Evolutionary conservation across 2,329 filamentous ascomycete genomes (phyloP).

Genomic region (Triangularia setosa): DNA sequence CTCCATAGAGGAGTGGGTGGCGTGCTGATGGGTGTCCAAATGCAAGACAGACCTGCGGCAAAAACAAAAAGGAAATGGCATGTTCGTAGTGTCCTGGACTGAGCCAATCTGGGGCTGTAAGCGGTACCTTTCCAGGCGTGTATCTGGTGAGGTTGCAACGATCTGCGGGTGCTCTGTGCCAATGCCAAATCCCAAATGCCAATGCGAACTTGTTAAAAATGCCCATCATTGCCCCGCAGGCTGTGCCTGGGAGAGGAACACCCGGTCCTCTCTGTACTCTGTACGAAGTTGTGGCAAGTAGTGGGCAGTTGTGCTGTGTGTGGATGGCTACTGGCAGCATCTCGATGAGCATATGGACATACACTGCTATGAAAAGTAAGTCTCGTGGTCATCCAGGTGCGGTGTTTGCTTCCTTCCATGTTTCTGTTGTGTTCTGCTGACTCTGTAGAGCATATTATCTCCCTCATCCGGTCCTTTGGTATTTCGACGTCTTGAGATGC

Average conservation of each 20-base stretch:
- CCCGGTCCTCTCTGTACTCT: background rate
- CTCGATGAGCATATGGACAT: background rate
- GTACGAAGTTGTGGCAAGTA: background rate
- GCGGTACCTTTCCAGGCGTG: slow-evolving; percentile 12
- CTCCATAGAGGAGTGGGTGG: background rate
- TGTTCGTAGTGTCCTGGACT: background rate
- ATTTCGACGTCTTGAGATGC: slow-evolving; percentile 14
- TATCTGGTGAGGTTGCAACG: slow-evolving; percentile 13
- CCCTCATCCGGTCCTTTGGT: slow-evolving; percentile 2
- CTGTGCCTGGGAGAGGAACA: slow-evolving; percentile 8
- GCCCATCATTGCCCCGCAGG: slow-evolving; percentile 14
- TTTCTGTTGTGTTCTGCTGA: background rate
- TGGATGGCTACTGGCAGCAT: background rate
- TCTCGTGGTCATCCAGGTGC: background rate
- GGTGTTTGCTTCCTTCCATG: background rate
- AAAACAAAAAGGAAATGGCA: slow-evolving; percentile 4
- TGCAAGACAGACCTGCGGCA: slow-evolving; percentile 4
- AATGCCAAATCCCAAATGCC: background rate
- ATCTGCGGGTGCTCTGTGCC: slow-evolving; percentile 16
- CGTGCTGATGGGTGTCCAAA: background rate
- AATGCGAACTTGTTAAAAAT: background rate
- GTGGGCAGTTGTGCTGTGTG: background rate
- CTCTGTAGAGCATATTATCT: background rate
- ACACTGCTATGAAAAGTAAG: background rate
- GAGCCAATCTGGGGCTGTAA: slow-evolving; percentile 6